These are phyloP conservation scores for Mycogone perniciosa DNA, from an alignment of 2,329 filamentous ascomycete species.

Conservation along the genomic window DNA sequence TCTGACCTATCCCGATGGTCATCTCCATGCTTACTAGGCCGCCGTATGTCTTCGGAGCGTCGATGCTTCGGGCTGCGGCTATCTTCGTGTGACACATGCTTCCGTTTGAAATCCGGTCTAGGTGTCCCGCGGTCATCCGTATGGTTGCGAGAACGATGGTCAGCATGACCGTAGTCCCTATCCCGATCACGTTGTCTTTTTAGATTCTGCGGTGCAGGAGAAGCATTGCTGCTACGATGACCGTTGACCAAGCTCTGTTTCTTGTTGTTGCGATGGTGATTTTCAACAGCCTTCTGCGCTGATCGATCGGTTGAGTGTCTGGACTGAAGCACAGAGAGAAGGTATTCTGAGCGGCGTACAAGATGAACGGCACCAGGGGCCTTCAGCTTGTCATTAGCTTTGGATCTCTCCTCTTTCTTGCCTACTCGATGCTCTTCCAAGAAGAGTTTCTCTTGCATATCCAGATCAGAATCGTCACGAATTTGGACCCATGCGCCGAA, in stretches of 20 bases:
- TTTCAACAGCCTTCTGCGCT: constrained; percentile 76
- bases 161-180: constrained; percentile 38
- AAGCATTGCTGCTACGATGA: constrained; percentile 61
- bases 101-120: constrained; percentile 53
- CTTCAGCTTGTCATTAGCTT: constrained; percentile 71
- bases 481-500: constrained; percentile 96
- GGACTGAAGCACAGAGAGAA: constrained; percentile 86
- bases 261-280: constrained; percentile 93
- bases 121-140: constrained; percentile 46
- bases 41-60: constrained; percentile 35
- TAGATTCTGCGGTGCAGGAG: constrained; percentile 52
- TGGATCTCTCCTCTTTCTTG: constrained; percentile 87
- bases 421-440: constrained; percentile 97
- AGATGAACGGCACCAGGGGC: constrained; percentile 97
- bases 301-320: constrained; percentile 72
- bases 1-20: constrained; percentile 32
- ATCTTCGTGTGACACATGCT: constrained; percentile 48
- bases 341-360: constrained; percentile 88
- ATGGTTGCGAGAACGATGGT: constrained; percentile 46
- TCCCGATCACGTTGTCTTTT: constrained; percentile 44
- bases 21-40: constrained; percentile 30
- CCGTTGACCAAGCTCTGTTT: constrained; percentile 56
- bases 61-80: constrained; percentile 38
- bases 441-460: constrained; percentile 85
- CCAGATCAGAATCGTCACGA: constrained; percentile 81